A percentile compares a stretch with the other conserved stretches of the same genome.
phyloP scores from a whole-genome alignment of 768 basidiomycete genomes.

The Imleria badia region DNA sequence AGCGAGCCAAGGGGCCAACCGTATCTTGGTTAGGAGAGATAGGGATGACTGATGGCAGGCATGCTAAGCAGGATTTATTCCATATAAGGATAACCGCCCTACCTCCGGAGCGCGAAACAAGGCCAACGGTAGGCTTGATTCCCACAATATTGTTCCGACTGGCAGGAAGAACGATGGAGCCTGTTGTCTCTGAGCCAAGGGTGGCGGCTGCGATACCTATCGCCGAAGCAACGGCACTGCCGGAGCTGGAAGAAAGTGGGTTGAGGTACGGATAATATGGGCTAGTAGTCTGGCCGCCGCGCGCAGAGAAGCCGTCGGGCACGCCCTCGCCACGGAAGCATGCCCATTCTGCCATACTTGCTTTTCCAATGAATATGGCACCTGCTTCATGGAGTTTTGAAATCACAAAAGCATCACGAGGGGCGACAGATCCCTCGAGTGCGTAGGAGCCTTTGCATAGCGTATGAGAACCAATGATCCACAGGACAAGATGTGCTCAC shows the following conservation, averaged over 20 bases:
- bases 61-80: not conserved
- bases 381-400: constrained; percentile 33
- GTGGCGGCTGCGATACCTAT: constrained; percentile 45
- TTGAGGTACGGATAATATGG: constrained; percentile 44
- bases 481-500: constrained; percentile 35
- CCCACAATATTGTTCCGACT: constrained; percentile 46
- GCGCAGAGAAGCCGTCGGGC: constrained; percentile 44
- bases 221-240: constrained; percentile 43
- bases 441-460: constrained; percentile 33
- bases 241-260: constrained; percentile 42
- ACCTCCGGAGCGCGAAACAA: constrained; percentile 42
- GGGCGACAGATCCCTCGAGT: constrained; percentile 39
- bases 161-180: constrained; percentile 46
- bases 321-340: constrained; percentile 36
- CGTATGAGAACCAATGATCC: not conserved
- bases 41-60: constrained; percentile 42
- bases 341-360: constrained; percentile 45
- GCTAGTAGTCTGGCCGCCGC: constrained; percentile 43
- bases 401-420: constrained; percentile 35
- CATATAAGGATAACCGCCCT: not conserved
- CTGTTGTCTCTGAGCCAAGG: constrained; percentile 50
- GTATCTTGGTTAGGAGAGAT: constrained; percentile 43
- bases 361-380: constrained; percentile 42
- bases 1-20: constrained; percentile 38
- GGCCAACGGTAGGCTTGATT: constrained; percentile 42